Conservation (phyloP, 2,329 filamentous ascomycete species). For the Daldinia sp. region DNA sequence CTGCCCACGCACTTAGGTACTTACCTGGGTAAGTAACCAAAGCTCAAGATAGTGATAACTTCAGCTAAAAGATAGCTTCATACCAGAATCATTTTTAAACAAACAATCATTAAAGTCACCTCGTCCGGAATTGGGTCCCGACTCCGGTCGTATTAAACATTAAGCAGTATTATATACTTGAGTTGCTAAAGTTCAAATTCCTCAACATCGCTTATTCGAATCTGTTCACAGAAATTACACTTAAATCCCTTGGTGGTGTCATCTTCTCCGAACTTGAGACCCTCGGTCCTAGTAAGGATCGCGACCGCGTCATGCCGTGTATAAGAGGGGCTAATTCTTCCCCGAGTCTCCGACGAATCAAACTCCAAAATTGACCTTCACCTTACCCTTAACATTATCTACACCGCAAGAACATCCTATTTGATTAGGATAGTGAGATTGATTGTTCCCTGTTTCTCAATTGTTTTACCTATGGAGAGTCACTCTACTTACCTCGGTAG, state of each 20-base stretch:
- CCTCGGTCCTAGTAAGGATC: slow-evolving; percentile 14
- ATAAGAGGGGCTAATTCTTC: slow-evolving; percentile 25
- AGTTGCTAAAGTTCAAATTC: neutral
- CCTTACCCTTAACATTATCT: slow-evolving; percentile 36
- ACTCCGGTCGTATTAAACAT: slow-evolving; percentile 16
- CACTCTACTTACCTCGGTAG: neutral
- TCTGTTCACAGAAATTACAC: neutral
- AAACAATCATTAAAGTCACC: slow-evolving; percentile 9
- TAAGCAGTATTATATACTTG: neutral
- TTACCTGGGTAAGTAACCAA: neutral
- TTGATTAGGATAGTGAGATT: slow-evolving; percentile 2
- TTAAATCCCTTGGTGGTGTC: slow-evolving; percentile 1
- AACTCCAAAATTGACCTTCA: slow-evolving; percentile 25
- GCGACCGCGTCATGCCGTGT: slow-evolving; percentile 11
- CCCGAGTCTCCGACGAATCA: slow-evolving; percentile 25
- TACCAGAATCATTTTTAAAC: slow-evolving; percentile 5
- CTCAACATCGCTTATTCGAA: slow-evolving; percentile 3
- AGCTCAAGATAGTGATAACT: neutral
- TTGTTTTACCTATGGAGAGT: neutral
- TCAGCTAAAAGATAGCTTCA: slow-evolving; percentile 6
- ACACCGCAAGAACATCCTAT: slow-evolving; percentile 40
- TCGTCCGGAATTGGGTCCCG: slow-evolving; percentile 20
- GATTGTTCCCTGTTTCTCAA: slow-evolving; percentile 2
- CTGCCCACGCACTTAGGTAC: neutral
- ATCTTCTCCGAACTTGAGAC: slow-evolving; percentile 1